Evolutionary conservation across 495 filamentous ascomycete genomes (phyloP).

Genomic region (Extremus antarcticus): DNA sequence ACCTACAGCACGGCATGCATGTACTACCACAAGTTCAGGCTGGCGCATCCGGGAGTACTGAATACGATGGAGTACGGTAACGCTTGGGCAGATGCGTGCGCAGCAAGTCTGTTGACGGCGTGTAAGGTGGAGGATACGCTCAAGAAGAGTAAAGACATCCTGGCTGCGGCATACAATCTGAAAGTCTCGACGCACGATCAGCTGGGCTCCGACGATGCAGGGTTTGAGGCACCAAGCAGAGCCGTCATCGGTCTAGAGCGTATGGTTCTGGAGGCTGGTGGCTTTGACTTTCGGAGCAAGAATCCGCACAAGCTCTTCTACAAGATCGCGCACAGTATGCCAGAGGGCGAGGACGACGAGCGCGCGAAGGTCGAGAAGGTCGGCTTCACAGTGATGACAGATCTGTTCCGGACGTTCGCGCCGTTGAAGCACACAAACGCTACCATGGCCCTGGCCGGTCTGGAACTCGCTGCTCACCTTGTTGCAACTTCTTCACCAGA

Average conservation of each 20-base stretch:
- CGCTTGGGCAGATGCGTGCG: slow-evolving; percentile 58
- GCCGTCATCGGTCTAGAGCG: slow-evolving; percentile 80
- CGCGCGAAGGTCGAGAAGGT: slow-evolving; percentile 36
- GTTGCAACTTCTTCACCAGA: slow-evolving; percentile 35
- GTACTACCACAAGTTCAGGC: slow-evolving; percentile 82
- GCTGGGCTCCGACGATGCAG: slow-evolving; percentile 67
- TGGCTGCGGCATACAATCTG: slow-evolving; percentile 81
- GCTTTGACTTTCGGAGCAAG: slow-evolving; percentile 88
- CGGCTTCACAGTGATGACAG: slow-evolving; percentile 56
- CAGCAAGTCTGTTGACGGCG: slow-evolving; percentile 77
- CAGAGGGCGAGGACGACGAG: slow-evolving; percentile 20
- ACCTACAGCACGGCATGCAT: slow-evolving; percentile 75
- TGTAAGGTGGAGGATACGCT: slow-evolving; percentile 97
- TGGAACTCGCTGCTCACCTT: slow-evolving; percentile 68
- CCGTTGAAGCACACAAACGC: slow-evolving; percentile 77
- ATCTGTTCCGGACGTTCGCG: slow-evolving; percentile 84
- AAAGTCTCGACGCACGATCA: slow-evolving; percentile 60
- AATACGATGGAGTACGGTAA: slow-evolving; percentile 8
- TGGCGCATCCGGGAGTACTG: slow-evolving; percentile 55
- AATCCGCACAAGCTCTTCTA: slow-evolving; percentile 73
- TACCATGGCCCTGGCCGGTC: slow-evolving; percentile 67
- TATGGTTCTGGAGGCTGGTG: slow-evolving; percentile 83
- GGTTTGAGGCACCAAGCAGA: slow-evolving; percentile 65
- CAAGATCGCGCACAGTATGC: slow-evolving; percentile 53
- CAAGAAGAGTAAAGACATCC: slow-evolving; percentile 89